Percentiles rank a stretch among this genome's conserved stretches.
phyloP scores from a whole-genome alignment of 768 basidiomycete species.

The Wakefieldia striispora region DNA sequence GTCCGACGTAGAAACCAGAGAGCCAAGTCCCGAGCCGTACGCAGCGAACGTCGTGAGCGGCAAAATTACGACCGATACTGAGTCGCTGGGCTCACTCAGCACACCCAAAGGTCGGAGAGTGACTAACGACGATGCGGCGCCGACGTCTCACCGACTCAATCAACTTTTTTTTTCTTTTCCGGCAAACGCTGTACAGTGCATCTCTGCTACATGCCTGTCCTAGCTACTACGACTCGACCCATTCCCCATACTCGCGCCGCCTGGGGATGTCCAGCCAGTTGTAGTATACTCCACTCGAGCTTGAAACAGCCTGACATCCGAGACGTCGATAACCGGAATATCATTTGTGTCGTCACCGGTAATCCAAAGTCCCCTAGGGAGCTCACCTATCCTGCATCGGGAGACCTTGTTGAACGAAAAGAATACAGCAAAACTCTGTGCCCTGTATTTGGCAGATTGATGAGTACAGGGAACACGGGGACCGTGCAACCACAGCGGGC shows the following conservation, averaged over 20 bases:
- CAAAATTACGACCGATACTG: conserved; percentile 14
- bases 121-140: conserved; percentile 24
- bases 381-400: conserved; percentile 3
- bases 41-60: conserved; percentile 24
- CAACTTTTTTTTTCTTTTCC: conserved; percentile 17
- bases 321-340: conserved; percentile 6
- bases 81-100: conserved; percentile 16
- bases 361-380: neutral
- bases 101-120: conserved; percentile 14
- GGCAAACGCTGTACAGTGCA: conserved; percentile 9
- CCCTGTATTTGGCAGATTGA: neutral
- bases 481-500: too few relatives aligned
- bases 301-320: neutral
- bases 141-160: conserved; percentile 18
- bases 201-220: conserved; percentile 5
- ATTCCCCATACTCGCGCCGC: neutral
- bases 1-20: conserved; percentile 19
- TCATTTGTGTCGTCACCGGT: conserved; percentile 4
- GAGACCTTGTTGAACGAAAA: neutral
- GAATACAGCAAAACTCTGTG: neutral
- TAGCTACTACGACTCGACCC: conserved; percentile 16
- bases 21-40: conserved; percentile 11
- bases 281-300: too few relatives aligned
- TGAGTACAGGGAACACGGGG: neutral
- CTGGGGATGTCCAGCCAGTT: neutral